A percentile compares a stretch with the other conserved stretches of the same genome.
Evolutionary conservation across 768 basidiomycete species (phyloP).

Genomic region (Gelatoporia subvermispora): DNA sequence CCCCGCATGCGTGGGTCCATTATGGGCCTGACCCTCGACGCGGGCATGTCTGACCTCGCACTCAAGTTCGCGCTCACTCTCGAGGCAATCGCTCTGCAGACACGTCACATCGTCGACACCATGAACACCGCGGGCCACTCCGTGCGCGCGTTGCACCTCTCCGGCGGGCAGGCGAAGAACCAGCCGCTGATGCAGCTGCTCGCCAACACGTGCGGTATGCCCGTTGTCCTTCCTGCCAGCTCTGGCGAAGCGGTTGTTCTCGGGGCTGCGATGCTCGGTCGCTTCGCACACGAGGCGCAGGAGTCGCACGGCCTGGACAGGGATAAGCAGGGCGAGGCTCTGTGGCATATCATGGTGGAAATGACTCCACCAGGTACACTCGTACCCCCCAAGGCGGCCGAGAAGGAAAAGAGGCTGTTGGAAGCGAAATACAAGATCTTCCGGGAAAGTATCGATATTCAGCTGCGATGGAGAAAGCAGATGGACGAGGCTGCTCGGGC

Average conservation of each 20-base stretch:
- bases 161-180: constrained; percentile 92
- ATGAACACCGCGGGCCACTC: constrained; percentile 85
- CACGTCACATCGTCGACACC: constrained; percentile 86
- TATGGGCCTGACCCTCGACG: constrained; percentile 71
- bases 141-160: constrained; percentile 85
- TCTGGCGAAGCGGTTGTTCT: constrained; percentile 81
- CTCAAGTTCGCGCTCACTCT: constrained; percentile 87
- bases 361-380: constrained; percentile 87
- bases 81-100: constrained; percentile 92
- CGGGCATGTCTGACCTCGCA: constrained; percentile 74
- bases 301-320: constrained; percentile 29
- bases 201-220: constrained; percentile 77
- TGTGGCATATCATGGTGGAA: constrained; percentile 95
- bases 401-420: constrained; percentile 67
- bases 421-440: constrained; percentile 95
- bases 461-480: constrained; percentile 79
- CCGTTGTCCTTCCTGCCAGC: constrained; percentile 77
- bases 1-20: constrained; percentile 93
- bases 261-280: constrained; percentile 91
- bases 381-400: constrained; percentile 57
- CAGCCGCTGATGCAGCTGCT: constrained; percentile 82
- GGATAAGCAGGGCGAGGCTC: constrained; percentile 50
- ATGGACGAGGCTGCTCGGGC: constrained; percentile 53
- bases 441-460: constrained; percentile 80
- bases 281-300: constrained; percentile 67